phyloP scores from a whole-genome alignment of 805 yeast genomes.

The Cyberlindnera bimundalis region DNA sequence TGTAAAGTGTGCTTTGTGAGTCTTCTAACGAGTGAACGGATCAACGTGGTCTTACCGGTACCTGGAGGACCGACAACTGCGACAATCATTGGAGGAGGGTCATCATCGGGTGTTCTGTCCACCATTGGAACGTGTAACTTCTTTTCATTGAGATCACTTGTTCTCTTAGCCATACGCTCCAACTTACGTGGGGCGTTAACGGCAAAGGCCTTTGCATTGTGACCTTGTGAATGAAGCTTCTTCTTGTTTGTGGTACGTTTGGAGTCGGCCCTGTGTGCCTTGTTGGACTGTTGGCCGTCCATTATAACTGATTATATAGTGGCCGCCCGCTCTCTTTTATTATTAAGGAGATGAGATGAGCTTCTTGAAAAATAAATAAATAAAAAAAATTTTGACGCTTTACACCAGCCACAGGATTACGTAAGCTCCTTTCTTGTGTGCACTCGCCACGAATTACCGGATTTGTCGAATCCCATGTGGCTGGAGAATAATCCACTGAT shows the following conservation, averaged over 20 bases:
- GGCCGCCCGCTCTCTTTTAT: too few species aligned
- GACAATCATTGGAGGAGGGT: constrained; percentile 93
- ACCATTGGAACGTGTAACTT: constrained; percentile 96
- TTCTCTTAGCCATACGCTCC: constrained; percentile 77
- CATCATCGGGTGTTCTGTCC: constrained; percentile 94
- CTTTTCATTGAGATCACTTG: constrained; percentile 77
- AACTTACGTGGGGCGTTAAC: constrained; percentile 83
- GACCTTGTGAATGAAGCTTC: constrained; percentile 85
- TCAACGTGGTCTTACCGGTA: constrained; percentile 92
- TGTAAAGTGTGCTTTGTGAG: constrained; percentile 80
- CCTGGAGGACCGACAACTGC: constrained; percentile 99
- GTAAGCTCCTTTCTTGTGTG: neutral
- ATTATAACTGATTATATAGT: too few species aligned
- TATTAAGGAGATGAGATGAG: constrained; percentile 8
- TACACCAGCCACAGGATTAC: neutral
- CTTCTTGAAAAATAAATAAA: neutral
- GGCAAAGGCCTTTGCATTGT: constrained; percentile 79
- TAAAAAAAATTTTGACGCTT: constrained; percentile 7
- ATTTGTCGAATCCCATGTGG: too few species aligned
- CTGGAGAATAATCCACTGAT: too few species aligned
- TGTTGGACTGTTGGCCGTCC: constrained; percentile 59
- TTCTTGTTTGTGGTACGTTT: constrained; percentile 66
- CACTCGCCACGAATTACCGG: too few species aligned
- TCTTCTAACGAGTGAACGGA: constrained; percentile 83
- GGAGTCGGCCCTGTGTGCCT: constrained; percentile 71